Evolutionary conservation across 164 flowering plant genomes (phyloP).

Genomic region (Saururus chinensis): DNA sequence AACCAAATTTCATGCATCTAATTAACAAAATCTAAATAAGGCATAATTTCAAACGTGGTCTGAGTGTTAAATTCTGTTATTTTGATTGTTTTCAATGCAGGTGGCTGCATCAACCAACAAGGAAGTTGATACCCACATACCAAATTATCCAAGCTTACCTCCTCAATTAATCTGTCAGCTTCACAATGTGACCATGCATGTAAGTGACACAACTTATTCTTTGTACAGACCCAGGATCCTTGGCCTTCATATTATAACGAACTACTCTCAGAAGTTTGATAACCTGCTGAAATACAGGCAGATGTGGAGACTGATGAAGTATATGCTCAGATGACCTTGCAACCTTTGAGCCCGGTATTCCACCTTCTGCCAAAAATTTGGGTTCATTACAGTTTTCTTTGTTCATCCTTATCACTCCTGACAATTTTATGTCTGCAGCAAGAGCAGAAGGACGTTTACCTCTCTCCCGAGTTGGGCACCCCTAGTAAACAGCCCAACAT

Average conservation of each 20-base stretch:
- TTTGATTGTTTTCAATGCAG: slow-evolving; percentile 17
- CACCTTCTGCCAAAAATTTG: background rate
- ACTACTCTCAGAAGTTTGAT: slow-evolving; percentile 4
- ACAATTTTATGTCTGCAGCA: slow-evolving; percentile 33
- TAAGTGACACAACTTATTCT: slow-evolving; percentile 19
- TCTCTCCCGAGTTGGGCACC: slow-evolving; percentile 65
- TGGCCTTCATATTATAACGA: background rate
- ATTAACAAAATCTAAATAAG: no score
- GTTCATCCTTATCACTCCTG: background rate
- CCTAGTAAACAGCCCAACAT: slow-evolving; percentile 82
- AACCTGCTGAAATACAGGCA: slow-evolving; percentile 45
- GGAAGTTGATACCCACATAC: slow-evolving; percentile 82
- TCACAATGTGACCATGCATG: slow-evolving; percentile 94
- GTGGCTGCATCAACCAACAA: slow-evolving; percentile 85
- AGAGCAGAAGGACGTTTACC: slow-evolving; percentile 79
- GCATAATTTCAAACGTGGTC: no score
- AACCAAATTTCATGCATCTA: no score
- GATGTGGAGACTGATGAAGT: slow-evolving; percentile 92
- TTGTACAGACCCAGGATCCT: background rate
- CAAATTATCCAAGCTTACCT: slow-evolving; percentile 81
- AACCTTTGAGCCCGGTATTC: slow-evolving; percentile 71
- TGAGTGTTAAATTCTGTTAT: no score
- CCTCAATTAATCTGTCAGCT: slow-evolving; percentile 90
- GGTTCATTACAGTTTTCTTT: background rate
- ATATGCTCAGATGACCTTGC: slow-evolving; percentile 94